Base-by-base conservation (phyloP, 208 protist genomes). In the Leishmania turanica region DNA sequence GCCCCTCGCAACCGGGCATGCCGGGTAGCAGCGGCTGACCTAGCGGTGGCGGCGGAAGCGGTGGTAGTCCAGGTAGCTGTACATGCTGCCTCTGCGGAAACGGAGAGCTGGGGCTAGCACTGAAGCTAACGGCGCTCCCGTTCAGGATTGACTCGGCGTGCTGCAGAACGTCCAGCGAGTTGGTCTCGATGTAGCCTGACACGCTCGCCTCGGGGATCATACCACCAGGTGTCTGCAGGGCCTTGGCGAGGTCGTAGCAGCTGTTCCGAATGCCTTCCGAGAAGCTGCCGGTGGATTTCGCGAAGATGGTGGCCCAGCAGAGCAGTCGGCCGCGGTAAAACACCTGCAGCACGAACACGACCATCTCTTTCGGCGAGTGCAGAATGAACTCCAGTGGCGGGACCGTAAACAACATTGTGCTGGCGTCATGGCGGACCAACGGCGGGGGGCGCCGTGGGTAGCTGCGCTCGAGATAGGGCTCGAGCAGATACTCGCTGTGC, bases 301-400 rank as follows among this genome's bases (percentile, higher is more conserved):
- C 72, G 80, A 84, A 88, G 62, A 95, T 78, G n/a, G 84, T 85
- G 8, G 90, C 66, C 90, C 91, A 96, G 65, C 84, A 93, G 34
- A 96, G 66, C 37, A 89, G 72, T 11, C 81, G 80, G n/a, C 83
- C 84, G 3, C 83, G 87, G 83, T 92, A 92, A 19, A 45, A 54
- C 1, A 91, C 51, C 37, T 88, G 84, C 47, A 96, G 68, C 34
- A 90, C 86, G 51, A 94, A 89, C 15, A 94, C 85, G 51, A 89
- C 81, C 83, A 94, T 78, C 40, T 96, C 87, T 51, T 79, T 69
- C 13, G 69, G 54, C 24, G 90, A 70, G 51, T 77, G 85, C 56
- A 96, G 75, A 19, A 78, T 76, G 65, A 96, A 94, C 71, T 93
- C 84, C 21, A 94, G 62, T 17, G 91, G 56, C 2, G 86, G 69